Evolutionary conservation across 345 rosid genomes (phyloP), one percentile per base, ranked within the genome.

Genomic region (Cardamine occulta): DNA sequence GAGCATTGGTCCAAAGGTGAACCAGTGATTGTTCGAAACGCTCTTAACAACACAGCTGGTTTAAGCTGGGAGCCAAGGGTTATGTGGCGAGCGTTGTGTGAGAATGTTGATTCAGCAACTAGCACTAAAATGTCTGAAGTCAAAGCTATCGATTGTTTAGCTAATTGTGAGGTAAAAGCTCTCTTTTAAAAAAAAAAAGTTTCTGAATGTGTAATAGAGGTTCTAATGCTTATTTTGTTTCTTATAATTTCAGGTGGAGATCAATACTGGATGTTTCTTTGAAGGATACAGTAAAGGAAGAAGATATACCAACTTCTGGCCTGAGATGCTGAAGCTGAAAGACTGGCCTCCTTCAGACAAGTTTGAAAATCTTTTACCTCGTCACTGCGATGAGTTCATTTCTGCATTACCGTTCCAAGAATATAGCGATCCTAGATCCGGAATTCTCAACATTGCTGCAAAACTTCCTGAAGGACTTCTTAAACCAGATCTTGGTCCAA

Each of bases 1-100:
- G 78, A 74, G 37, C 91, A 85, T 65, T 92, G 98, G 98, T 73
- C 78, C 47, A 90, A 80, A 78, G 98, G 99, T 9, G 93, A 95
- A 73, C 99, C 98, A 0, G 85, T 95, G 64, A 88, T 92, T 8
- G 98, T 90, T 74, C 81, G 74, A 39, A 80, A 89, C 78, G 82
- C 86, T 66, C 96, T 90, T 31, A 79, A 84, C 74, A 70, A 53
- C 69, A 73, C 86, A 21, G 63, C 89, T 53, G 89, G 84, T 71
- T 80, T 92, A 73, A 95, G 97, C 82, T 92, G 99, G 99, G 99
- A 95, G 74, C 99, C 99, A 23, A 85, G 66, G 86, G 99, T 92
- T 8, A 95, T 95, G 96, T 86, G 92, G 96, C 96, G 97, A 35
- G 97, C 97, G 10, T 81, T 95, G 70, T 86, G 93, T 37, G 85